phyloP scores from a whole-genome alignment of 352 stramenopile species.

The Elongisporangium senticosum region DNA sequence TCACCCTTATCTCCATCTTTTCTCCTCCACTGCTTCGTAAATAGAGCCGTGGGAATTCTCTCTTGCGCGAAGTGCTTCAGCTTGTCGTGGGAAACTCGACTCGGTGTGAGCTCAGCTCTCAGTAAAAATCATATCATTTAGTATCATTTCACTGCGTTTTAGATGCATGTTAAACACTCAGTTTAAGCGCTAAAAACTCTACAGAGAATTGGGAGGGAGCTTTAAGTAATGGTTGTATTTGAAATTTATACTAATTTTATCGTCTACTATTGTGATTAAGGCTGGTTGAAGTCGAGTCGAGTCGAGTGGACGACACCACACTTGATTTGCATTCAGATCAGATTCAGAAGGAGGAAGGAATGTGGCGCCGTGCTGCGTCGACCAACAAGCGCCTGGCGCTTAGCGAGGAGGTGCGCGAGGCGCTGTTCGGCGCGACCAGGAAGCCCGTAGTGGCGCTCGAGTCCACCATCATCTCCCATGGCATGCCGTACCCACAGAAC shows the following conservation, averaged over 20 bases:
- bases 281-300: background rate
- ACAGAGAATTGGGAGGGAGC: too few species aligned
- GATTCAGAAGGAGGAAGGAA: constrained; percentile 4
- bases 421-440: constrained; percentile 31
- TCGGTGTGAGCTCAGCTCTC: too few species aligned
- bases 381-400: constrained; percentile 38
- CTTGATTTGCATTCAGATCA: background rate
- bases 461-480: constrained; percentile 99
- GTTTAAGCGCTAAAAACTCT: too few species aligned
- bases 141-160: too few species aligned
- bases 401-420: constrained; percentile 46
- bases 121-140: too few species aligned
- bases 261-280: background rate
- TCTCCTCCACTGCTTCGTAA: too few species aligned
- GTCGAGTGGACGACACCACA: background rate
- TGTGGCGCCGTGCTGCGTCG: constrained; percentile 37
- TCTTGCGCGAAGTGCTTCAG: too few species aligned
- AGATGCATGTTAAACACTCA: too few species aligned
- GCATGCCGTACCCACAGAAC: constrained; percentile 98
- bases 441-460: constrained; percentile 92
- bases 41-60: too few species aligned
- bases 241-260: background rate
- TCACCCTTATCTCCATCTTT: too few species aligned
- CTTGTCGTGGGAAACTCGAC: too few species aligned
- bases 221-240: too few species aligned